A percentile compares a stretch with the other conserved stretches of the same genome.
These are phyloP conservation scores for Piromyces sp. DNA, from an alignment of 192 early-diverging fungal genomes.

Conservation along the genomic window DNA sequence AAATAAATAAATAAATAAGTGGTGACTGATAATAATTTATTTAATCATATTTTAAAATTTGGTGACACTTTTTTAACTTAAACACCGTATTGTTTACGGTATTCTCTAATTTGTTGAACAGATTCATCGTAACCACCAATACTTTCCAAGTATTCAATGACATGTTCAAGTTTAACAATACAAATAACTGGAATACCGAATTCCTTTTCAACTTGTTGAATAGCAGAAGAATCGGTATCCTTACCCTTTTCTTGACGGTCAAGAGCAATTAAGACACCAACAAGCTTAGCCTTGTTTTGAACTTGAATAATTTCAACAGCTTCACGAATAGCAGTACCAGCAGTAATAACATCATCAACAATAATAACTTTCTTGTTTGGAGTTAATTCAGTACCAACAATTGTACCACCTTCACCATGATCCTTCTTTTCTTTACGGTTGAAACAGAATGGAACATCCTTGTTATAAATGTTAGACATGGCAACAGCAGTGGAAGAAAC, in stretches of 20 bases:
- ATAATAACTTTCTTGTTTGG: constrained; percentile 54
- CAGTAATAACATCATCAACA: constrained; percentile 96
- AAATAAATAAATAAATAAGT: too few relatives aligned
- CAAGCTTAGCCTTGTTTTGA: constrained; percentile 45
- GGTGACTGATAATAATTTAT: too few relatives aligned
- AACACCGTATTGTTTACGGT: constrained; percentile 69
- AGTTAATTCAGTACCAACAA: constrained; percentile 70
- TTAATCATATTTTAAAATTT: too few relatives aligned
- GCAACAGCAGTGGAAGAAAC: constrained; percentile 66
- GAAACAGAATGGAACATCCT: constrained; percentile 70
- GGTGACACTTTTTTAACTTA: too few relatives aligned
- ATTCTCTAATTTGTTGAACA: constrained; percentile 55
- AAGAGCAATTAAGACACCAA: constrained; percentile 79
- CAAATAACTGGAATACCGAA: constrained; percentile 61
- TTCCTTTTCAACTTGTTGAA: constrained; percentile 77
- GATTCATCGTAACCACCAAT: constrained; percentile 41
- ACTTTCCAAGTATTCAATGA: constrained; percentile 73
- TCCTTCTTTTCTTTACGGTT: constrained; percentile 99
- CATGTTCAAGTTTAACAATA: constrained; percentile 70
- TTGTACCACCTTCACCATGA: constrained; percentile 92
- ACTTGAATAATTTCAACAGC: constrained; percentile 57
- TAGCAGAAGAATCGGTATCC: constrained; percentile 57
- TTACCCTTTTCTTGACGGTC: constrained; percentile 75
- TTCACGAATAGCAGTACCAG: constrained; percentile 95
- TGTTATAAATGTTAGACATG: constrained; percentile 36